Conservation (phyloP, 805 yeast genomes). For the Pichia nakasei region DNA sequence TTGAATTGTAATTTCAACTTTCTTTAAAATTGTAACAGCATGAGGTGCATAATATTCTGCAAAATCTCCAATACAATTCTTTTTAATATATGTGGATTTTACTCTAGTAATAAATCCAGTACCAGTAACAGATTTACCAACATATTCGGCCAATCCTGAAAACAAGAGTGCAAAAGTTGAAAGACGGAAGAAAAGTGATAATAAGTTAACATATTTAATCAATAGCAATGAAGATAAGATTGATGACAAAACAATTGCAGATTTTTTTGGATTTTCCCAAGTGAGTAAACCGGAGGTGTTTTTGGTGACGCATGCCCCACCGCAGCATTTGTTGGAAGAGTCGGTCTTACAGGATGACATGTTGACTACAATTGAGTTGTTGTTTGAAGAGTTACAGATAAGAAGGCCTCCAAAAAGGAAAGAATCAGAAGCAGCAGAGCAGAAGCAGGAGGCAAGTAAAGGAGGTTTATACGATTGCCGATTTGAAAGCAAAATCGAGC, state of each 20-base stretch:
- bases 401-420: too few relatives aligned
- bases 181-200: conserved; percentile 52
- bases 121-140: conserved; percentile 65
- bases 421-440: too few relatives aligned
- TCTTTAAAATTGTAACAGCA: conserved; percentile 33
- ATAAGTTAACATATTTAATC: conserved; percentile 53
- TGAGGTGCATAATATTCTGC: conserved; percentile 27
- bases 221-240: conserved; percentile 46
- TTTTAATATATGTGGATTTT: conserved; percentile 49
- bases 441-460: too few relatives aligned
- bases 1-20: conserved; percentile 45
- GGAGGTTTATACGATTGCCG: too few relatives aligned
- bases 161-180: conserved; percentile 46
- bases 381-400: neutral
- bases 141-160: conserved; percentile 70
- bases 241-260: conserved; percentile 70
- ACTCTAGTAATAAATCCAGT: conserved; percentile 72
- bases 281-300: conserved; percentile 38
- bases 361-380: neutral
- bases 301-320: conserved; percentile 24
- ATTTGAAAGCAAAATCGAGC: too few relatives aligned
- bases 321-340: conserved; percentile 19
- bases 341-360: conserved; percentile 5
- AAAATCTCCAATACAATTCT: conserved; percentile 23
- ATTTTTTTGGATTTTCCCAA: conserved; percentile 67